These are phyloP conservation scores for Cicer chorassanicum DNA, from an alignment of 306 rosid genomes.

Conservation along the genomic window DNA sequence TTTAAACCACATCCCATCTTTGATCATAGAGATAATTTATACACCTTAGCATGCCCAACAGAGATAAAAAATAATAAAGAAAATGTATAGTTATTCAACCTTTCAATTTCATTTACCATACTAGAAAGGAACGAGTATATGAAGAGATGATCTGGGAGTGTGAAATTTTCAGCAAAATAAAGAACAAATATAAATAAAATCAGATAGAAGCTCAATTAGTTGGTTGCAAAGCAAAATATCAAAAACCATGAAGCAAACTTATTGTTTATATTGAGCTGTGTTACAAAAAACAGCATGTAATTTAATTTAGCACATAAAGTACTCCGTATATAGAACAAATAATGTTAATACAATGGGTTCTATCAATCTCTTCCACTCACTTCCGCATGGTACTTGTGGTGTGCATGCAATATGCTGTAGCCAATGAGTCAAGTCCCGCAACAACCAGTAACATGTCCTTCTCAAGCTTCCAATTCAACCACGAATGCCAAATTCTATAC, in stretches of 20 bases:
- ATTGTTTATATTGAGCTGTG: slow-evolving; percentile 39
- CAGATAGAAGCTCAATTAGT: background rate
- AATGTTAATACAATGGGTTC: slow-evolving; percentile 28
- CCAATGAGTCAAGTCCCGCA: slow-evolving; percentile 7
- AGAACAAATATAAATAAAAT: background rate
- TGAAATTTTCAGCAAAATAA: background rate
- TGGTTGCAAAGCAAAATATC: background rate
- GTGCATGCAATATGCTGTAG: slow-evolving; percentile 34
- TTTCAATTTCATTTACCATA: background rate
- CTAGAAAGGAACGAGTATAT: background rate
- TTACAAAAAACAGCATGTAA: slow-evolving; percentile 36
- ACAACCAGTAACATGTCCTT: background rate
- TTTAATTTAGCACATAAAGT: slow-evolving; percentile 1
- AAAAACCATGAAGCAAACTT: slow-evolving; percentile 25
- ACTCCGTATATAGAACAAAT: slow-evolving; percentile 12
- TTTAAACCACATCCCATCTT: background rate
- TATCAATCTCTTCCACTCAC: slow-evolving; percentile 37
- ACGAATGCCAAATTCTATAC: slow-evolving; percentile 31
- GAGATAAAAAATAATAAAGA: background rate
- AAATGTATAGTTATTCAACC: background rate
- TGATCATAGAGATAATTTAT: too few species aligned
- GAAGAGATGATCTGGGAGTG: background rate
- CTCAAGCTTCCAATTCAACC: slow-evolving; percentile 34
- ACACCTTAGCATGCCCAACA: background rate
- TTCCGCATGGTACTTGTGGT: background rate